A percentile compares a stretch with the other conserved stretches of the same genome.
phyloP scores from a whole-genome alignment of 495 filamentous ascomycete species.

The Penicillium mononematosum region DNA sequence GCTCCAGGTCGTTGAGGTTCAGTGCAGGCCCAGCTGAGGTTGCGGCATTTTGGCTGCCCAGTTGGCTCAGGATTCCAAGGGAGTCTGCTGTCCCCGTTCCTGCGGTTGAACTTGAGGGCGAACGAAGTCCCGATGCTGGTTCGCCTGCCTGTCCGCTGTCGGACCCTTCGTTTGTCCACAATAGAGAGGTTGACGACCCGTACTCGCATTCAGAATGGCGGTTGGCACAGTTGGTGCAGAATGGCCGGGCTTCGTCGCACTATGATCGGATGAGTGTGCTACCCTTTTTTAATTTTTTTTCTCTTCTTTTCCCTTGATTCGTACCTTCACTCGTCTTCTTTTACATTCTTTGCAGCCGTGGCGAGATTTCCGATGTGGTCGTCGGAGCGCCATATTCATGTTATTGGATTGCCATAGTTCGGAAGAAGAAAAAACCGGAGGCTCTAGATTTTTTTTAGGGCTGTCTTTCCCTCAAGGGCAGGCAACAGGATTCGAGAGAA shows the following conservation, averaged over 20 bases:
- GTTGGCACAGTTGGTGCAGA: conserved; percentile 42
- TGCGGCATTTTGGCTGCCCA: conserved; percentile 17
- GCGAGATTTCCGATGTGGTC: conserved; percentile 37
- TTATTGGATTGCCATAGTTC: not conserved
- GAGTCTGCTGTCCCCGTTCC: conserved; percentile 17
- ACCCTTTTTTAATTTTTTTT: not conserved
- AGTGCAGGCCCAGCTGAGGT: conserved; percentile 15
- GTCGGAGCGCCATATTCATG: conserved; percentile 36
- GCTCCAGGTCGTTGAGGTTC: conserved; percentile 39
- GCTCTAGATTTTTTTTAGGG: not conserved
- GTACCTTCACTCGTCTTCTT: conserved; percentile 43
- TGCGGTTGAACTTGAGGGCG: conserved; percentile 3
- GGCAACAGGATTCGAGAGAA: conserved; percentile 25
- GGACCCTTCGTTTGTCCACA: conserved; percentile 40
- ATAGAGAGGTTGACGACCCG: conserved; percentile 35
- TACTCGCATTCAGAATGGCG: conserved; percentile 43
- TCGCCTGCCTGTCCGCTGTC: conserved; percentile 27
- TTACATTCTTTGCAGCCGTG: conserved; percentile 39
- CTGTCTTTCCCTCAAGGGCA: not conserved
- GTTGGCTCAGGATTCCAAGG: conserved; percentile 28
- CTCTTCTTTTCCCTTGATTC: not conserved
- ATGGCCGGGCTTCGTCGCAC: conserved; percentile 42
- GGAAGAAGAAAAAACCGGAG: not conserved
- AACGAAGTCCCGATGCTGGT: conserved; percentile 11
- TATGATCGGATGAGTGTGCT: conserved; percentile 14